A percentile compares a stretch with the other conserved stretches of the same genome.
Evolutionary conservation across 2,329 filamentous ascomycete genomes (phyloP).

Genomic region (Penicillium sp.): DNA sequence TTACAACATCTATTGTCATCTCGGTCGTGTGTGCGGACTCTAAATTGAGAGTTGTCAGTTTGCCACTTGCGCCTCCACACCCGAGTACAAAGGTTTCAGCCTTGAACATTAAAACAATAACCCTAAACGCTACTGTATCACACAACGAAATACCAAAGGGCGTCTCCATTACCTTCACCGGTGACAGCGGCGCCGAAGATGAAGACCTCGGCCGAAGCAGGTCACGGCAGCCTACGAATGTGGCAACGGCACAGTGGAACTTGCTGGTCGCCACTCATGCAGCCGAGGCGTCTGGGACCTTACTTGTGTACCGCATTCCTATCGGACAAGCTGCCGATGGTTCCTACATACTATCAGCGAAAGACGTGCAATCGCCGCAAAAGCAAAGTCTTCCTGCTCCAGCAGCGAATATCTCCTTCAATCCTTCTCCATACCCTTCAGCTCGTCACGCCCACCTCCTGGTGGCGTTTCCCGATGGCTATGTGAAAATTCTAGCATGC

Average conservation of each 20-base stretch:
- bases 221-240: conserved; percentile 22
- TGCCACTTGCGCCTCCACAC: conserved; percentile 54
- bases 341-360: conserved; percentile 27
- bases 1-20: conserved; percentile 51
- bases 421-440: conserved; percentile 50
- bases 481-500: conserved; percentile 56
- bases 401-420: conserved; percentile 52
- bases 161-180: conserved; percentile 52
- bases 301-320: conserved; percentile 44
- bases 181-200: conserved; percentile 29
- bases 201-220: conserved; percentile 24
- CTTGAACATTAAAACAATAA: conserved; percentile 46
- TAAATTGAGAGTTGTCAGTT: conserved; percentile 51
- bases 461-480: conserved; percentile 52
- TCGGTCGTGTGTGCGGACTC: conserved; percentile 55
- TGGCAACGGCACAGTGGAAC: conserved; percentile 32
- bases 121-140: conserved; percentile 43
- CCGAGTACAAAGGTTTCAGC: conserved; percentile 33
- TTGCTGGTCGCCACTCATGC: conserved; percentile 46
- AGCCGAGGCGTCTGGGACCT: conserved; percentile 40
- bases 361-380: conserved; percentile 42
- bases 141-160: conserved; percentile 51
- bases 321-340: conserved; percentile 25
- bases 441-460: conserved; percentile 53
- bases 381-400: conserved; percentile 48